Base-by-base conservation (phyloP, 495 filamentous ascomycete species). In the Sabuloglossum arenarium region DNA sequence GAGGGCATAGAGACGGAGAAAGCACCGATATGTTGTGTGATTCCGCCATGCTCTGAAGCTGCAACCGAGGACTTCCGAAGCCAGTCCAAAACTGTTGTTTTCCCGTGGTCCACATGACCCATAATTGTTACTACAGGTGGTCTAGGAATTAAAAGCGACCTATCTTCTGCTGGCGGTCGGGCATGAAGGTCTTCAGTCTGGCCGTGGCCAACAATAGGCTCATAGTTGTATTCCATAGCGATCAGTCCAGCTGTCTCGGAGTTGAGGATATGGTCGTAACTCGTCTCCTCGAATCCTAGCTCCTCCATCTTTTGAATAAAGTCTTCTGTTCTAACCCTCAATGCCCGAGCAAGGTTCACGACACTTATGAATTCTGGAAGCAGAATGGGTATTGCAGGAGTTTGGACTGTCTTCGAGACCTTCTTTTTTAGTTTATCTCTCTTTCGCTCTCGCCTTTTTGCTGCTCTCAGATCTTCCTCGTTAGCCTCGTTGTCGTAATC, bases 21-120 rank as follows among this genome's bases (percentile, higher is more conserved):
- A n/a, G 93, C 93, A 64, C 93, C 93, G 61, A 99, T 99, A 65
- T 97, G 93, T 67, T 99, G 93, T 0, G 93, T 99, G 62, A 99
- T 99, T 39, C 93, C 93, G 57, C 93, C 93, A 61, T 95, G 87
- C 65, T 99, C 93, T 47, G 82, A 78, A 1, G 84, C 86, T 21
- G 81, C 93, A 31, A 97, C 81, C 0, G 88, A 94, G 4, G 88
- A 90, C 60, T 94, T 89, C 12, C 93, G 87, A 30, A 99, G 73
- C 71, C 81, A 97, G 60, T 99, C 93, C 9, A 99, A 73, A 30
- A 99, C 78, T 0, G 93, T 97, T 0, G 93, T 99, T 71, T 99
- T 99, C 29, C 93, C 93, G 66, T 99, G 93, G 65, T 99, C 93
- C 61, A 99, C 93, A 61, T 99, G 93, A 6, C 93, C 93, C 93